Percentiles rank a stretch among this genome's conserved stretches.
These are phyloP conservation scores for Speleostelium caveatum DNA, from an alignment of 78 protist genomes.

Conservation along the genomic window DNA sequence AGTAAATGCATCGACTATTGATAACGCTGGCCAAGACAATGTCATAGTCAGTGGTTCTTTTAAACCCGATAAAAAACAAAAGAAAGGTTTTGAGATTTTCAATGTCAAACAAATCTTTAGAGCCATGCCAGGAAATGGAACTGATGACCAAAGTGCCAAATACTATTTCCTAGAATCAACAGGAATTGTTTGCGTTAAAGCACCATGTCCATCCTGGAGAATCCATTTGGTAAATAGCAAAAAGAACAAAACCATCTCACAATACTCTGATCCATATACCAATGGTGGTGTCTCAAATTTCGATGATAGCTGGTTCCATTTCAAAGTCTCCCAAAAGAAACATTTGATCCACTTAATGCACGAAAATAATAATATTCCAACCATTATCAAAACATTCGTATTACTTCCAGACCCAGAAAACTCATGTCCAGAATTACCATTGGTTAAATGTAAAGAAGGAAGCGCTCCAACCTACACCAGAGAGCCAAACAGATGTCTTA, in stretches of 20 bases:
- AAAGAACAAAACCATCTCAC: not conserved
- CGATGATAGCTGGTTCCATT: not conserved
- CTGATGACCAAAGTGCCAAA: not conserved
- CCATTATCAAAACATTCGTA: not conserved
- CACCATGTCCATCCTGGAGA: not conserved
- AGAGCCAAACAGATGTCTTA: constrained; percentile 15
- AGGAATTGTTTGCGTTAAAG: not conserved
- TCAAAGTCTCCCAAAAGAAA: not conserved
- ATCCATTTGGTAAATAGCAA: not conserved
- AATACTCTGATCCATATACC: not conserved
- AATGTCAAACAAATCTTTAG: not conserved
- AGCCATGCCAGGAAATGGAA: not conserved
- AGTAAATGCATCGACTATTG: not conserved
- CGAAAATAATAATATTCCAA: not conserved
- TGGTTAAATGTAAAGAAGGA: not conserved
- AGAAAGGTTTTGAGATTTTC: not conserved
- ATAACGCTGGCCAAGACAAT: not conserved
- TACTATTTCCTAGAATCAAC: not conserved
- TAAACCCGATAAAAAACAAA: not conserved
- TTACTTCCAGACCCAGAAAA: constrained; percentile 11
- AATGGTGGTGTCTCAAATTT: not conserved
- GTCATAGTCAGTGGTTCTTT: not conserved
- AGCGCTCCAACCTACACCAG: not conserved
- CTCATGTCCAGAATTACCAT: not conserved
- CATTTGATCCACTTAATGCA: not conserved